Evolutionary conservation across 2,329 filamentous ascomycete species (phyloP).

Genomic region (Xylariales sp.): DNA sequence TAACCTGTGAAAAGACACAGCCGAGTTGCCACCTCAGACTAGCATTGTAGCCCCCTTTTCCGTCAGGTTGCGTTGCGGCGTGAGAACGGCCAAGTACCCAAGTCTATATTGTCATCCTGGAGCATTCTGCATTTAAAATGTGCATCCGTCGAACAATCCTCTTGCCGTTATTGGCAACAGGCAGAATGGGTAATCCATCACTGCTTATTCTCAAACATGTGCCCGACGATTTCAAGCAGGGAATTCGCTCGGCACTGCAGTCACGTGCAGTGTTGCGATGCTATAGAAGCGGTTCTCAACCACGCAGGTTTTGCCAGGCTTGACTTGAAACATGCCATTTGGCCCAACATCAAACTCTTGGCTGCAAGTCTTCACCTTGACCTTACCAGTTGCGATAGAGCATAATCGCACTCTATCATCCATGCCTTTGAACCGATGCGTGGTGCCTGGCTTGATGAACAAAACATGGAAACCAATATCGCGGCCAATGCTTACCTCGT

Average conservation of each 20-base stretch:
- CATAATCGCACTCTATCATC: slow-evolving; percentile 31
- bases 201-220: too few relatives aligned
- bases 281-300: slow-evolving; percentile 40
- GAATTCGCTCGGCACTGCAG: slow-evolving; percentile 15
- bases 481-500: slow-evolving; percentile 30
- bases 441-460: slow-evolving; percentile 33
- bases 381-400: slow-evolving; percentile 36
- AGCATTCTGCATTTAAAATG: too few relatives aligned
- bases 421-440: slow-evolving; percentile 25
- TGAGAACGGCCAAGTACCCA: too few relatives aligned
- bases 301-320: slow-evolving; percentile 31
- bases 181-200: too few relatives aligned
- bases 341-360: slow-evolving; percentile 36
- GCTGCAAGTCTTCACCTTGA: slow-evolving; percentile 31
- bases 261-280: slow-evolving; percentile 39
- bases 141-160: too few relatives aligned
- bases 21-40: too few relatives aligned
- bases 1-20: too few relatives aligned
- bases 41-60: too few relatives aligned
- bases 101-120: too few relatives aligned
- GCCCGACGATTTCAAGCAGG: too few relatives aligned
- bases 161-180: too few relatives aligned
- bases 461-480: slow-evolving; percentile 37
- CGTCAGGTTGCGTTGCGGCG: too few relatives aligned
- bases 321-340: slow-evolving; percentile 40